Evolutionary conservation across 2,329 filamentous ascomycete genomes (phyloP).

Genomic region (Aspergillus vadensis): DNA sequence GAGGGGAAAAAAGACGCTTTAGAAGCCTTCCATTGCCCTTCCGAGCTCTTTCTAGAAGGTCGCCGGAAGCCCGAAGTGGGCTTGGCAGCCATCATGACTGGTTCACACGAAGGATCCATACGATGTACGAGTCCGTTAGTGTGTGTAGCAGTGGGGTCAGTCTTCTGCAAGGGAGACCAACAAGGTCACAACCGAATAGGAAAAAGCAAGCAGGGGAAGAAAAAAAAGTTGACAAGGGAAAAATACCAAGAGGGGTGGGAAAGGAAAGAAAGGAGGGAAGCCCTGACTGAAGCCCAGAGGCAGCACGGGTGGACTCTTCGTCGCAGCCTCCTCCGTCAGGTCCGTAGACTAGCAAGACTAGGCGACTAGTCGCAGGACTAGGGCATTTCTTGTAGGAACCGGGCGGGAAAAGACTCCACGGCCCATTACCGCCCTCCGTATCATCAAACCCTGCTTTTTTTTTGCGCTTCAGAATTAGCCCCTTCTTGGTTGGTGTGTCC

Average conservation of each 20-base stretch:
- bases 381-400: slow-evolving; percentile 4
- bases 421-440: slow-evolving; percentile 4
- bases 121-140: slow-evolving; percentile 21
- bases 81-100: slow-evolving; percentile 17
- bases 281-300: not conserved
- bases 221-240: not conserved
- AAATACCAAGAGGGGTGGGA: not conserved
- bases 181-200: slow-evolving; percentile 5
- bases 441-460: slow-evolving; percentile 1
- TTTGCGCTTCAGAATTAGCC: slow-evolving; percentile 2
- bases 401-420: slow-evolving; percentile 8
- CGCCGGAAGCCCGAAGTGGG: slow-evolving; percentile 20
- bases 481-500: not conserved
- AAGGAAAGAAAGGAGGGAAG: not conserved
- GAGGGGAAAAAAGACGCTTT: slow-evolving; percentile 3
- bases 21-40: slow-evolving; percentile 21
- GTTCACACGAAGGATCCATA: not conserved
- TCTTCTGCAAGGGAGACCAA: slow-evolving; percentile 10
- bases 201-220: slow-evolving; percentile 8
- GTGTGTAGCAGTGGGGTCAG: slow-evolving; percentile 19
- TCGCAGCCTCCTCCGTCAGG: slow-evolving; percentile 18
- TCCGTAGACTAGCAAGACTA: slow-evolving; percentile 19
- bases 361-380: slow-evolving; percentile 17
- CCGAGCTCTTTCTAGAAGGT: slow-evolving; percentile 25
- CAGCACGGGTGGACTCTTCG: slow-evolving; percentile 12